Evolutionary conservation across 345 rosid genomes (phyloP), one percentile per base, ranked within the genome.

Genomic region (Eucalyptus polybractea): DNA sequence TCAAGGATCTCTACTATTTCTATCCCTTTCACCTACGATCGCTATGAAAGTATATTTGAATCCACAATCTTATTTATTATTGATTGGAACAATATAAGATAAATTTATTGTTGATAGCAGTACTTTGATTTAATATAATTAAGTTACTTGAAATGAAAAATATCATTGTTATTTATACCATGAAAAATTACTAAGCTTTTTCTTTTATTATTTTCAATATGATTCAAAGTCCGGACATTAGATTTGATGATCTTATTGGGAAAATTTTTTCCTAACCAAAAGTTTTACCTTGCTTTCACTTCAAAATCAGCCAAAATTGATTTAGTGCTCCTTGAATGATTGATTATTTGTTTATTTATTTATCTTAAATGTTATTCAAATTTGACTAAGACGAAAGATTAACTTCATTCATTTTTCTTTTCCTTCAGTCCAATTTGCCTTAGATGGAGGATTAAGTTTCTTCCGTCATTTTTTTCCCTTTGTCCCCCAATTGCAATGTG

Each of bases 141-240:
- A 62, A 27, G 33, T 62, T 13, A 62, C 33, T 62, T 62, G 15
- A 25, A 29, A 62, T 13, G 69, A 62, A 6, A 62, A 62, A 62
- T 27, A 29, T 12, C 14, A 25, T 60, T 60, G n/a, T 0, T 60
- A 60, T 60, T 58, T 60, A 25, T 60, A 25, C 14, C n/a, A 1
- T 3, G n/a, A 3, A 60, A 60, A 60, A 11, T 60, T 1, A 60
- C 0, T 11, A 60, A 27, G 31, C 67, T 12, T 27, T 60, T 60
- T 27, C 1, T 22, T 56, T 22, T 22, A 24, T 25, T 25, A 62
- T 29, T 65, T 65, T 65, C 31, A 27, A 60, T 10, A 60, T 60
- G 4, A 60, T 60, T 5, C 0, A 0, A 25, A 60, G 67, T 60
- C 1, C 0, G 31, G 67, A 27, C 67, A 27, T 60, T 13, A 13